These are phyloP conservation scores for Lyophyllum semitale DNA, from an alignment of 768 basidiomycete species.

Conservation along the genomic window DNA sequence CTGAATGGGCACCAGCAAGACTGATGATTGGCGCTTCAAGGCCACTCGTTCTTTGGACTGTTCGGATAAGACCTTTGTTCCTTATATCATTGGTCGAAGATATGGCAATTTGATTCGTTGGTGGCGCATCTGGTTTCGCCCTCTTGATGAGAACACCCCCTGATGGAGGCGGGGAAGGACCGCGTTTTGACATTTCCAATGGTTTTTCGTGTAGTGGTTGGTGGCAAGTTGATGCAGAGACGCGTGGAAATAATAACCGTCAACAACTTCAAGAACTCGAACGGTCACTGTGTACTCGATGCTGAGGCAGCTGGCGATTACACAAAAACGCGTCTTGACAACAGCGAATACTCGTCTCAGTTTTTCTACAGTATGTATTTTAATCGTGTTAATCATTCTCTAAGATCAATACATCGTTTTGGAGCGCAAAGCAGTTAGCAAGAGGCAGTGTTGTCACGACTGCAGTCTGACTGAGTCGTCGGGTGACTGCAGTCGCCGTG, in stretches of 20 bases:
- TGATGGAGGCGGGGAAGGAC: conserved; percentile 57
- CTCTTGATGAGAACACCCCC: conserved; percentile 65
- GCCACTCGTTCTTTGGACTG: conserved; percentile 88
- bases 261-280: background rate
- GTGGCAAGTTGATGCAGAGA: background rate
- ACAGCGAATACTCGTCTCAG: too few species aligned
- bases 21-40: conserved; percentile 94
- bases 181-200: conserved; percentile 70
- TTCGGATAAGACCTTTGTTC: conserved; percentile 79
- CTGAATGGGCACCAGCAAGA: conserved; percentile 83
- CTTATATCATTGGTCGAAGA: conserved; percentile 75
- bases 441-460: background rate
- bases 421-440: background rate
- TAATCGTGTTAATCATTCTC: background rate
- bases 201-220: background rate
- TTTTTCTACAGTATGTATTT: background rate
- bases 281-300: background rate
- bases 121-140: conserved; percentile 51
- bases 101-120: conserved; percentile 69
- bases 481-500: too few species aligned
- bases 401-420: background rate
- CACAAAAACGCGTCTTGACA: background rate
- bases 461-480: too few species aligned
- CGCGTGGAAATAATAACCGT: conserved; percentile 12
- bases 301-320: background rate